Base-by-base conservation (phyloP, 208 protist species). In the Tetramitus jugosus region DNA sequence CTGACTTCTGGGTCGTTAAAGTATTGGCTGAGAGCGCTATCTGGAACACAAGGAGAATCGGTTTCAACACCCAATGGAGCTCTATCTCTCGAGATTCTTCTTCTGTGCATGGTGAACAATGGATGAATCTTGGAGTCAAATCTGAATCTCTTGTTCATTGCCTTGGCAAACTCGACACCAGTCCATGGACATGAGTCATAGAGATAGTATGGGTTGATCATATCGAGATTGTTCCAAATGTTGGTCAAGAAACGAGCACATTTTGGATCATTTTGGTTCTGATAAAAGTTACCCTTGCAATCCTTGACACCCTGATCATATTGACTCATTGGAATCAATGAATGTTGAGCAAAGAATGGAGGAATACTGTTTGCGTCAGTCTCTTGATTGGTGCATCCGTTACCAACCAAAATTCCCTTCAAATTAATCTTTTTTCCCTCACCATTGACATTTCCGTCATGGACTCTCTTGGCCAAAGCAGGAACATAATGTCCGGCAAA, bases 401-500 rank as follows among this genome's bases (percentile, higher is more conserved):
- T 71, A 3, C n/a, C 65, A n/a, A 71, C 65, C 26, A 71, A 37
- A 37, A 71, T 49, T 23, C 65, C 65, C 17, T 77, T 53, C 8
- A 77, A 33, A 33, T 87, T 84, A 84, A 94, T 88, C 37, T 79
- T 87, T 77, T 84, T 80, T n/a, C 90, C 52, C 31, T 87, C n/a
- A 84, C 85, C 23, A 91, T 84, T 75, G 90, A 85, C 10, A n/a
- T 91, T 79, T 2, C 91, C 83, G 62, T 88, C 88, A 49, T 90
- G 82, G 60, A 91, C 84, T 83, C 93, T 86, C 23, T 83, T 78
- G 40, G 82, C 80, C 53, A 89, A 67, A 64, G 84, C 82, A 33
- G 86, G 80, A 60, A 81, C 81, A 80, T 93, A 93, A 60, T 83
- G 84, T 29, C 86, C 84, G 14, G 79, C 85, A 80, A 93, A 92